These are phyloP conservation scores for Ceratobasidium sp. DNA, from an alignment of 1,284 basidiomycete genomes.

Conservation along the genomic window DNA sequence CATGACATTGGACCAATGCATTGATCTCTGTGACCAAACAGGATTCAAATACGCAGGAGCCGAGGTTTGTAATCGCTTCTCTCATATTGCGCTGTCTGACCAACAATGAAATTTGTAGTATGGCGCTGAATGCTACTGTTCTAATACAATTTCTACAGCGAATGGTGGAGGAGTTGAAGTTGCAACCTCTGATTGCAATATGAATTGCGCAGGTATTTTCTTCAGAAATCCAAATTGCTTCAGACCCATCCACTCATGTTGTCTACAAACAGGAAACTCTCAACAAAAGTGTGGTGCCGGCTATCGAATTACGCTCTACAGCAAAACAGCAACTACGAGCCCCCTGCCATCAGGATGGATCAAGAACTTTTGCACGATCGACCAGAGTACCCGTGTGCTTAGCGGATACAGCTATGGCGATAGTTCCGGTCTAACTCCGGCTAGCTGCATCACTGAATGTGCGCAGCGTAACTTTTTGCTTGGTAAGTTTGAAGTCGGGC, in stretches of 20 bases:
- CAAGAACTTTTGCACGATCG: conserved; percentile 29
- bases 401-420: conserved; percentile 22
- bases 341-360: conserved; percentile 22
- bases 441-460: neutral
- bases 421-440: conserved; percentile 15
- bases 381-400: conserved; percentile 22
- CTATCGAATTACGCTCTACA: conserved; percentile 25
- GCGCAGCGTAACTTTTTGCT: conserved; percentile 3
- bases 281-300: conserved; percentile 33
- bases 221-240: conserved; percentile 7
- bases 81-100: neutral
- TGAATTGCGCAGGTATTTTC: conserved; percentile 34
- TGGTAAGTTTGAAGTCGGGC: neutral
- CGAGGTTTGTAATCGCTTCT: conserved; percentile 39
- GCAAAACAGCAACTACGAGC: neutral
- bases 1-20: conserved; percentile 24
- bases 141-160: conserved; percentile 30
- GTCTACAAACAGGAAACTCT: conserved; percentile 6
- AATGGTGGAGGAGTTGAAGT: conserved; percentile 17
- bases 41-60: conserved; percentile 51
- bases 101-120: conserved; percentile 36
- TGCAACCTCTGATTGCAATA: conserved; percentile 36
- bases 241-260: neutral
- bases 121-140: conserved; percentile 45
- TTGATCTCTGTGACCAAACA: conserved; percentile 45